A percentile compares a stretch with the other conserved stretches of the same genome.
Conservation (phyloP, 2,329 filamentous ascomycete genomes). For the Immersiporthe knoxdaviesiana region DNA sequence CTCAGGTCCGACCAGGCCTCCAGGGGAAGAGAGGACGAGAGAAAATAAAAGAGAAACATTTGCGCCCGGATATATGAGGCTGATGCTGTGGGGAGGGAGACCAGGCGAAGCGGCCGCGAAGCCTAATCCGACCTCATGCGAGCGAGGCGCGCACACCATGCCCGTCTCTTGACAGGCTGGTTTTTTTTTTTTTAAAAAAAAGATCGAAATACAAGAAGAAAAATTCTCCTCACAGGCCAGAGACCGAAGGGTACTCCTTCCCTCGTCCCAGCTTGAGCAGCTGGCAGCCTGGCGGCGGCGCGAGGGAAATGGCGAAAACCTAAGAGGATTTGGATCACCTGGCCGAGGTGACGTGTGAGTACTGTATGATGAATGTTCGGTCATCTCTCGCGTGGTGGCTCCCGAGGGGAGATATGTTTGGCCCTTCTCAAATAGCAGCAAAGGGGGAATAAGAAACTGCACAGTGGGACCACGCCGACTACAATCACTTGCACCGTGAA, state of each 20-base stretch:
- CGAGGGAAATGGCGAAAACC: not conserved
- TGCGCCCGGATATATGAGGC: slow-evolving; percentile 31
- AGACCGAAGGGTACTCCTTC: not conserved
- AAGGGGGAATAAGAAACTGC: not conserved
- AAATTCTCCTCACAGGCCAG: not conserved
- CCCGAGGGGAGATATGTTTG: not conserved
- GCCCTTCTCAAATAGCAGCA: not conserved
- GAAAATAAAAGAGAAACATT: slow-evolving; percentile 13
- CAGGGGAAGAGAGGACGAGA: not conserved
- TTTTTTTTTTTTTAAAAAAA: too few species aligned
- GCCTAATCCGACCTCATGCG: not conserved
- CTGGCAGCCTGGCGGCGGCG: slow-evolving; percentile 2
- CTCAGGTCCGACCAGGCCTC: not conserved
- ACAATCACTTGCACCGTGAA: not conserved
- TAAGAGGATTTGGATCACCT: not conserved
- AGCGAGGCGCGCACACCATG: not conserved
- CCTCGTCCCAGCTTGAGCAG: not conserved
- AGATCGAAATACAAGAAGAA: not conserved
- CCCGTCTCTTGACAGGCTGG: not conserved
- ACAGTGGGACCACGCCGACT: not conserved
- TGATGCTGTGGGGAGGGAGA: slow-evolving; percentile 2
- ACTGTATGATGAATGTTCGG: not conserved
- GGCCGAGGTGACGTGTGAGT: slow-evolving; percentile 1
- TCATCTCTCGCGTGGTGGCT: not conserved
- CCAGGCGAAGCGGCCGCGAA: not conserved